A percentile compares a stretch with the other conserved stretches of the same genome.
Evolutionary conservation across 129 eudicot genomes (phyloP).

Genomic region (Lactuca saligna): DNA sequence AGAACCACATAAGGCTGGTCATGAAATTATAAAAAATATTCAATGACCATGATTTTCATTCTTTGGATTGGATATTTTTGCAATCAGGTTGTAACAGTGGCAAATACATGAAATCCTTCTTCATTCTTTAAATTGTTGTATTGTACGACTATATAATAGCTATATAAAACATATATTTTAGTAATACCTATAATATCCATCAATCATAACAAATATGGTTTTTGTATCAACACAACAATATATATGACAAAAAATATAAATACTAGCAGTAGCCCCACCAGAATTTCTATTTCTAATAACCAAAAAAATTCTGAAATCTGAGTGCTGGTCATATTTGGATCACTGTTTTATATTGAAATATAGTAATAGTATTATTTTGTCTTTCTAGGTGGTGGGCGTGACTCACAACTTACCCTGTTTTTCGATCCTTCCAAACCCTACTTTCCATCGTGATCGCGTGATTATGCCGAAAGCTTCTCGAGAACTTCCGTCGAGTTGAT

Average conservation of each 20-base stretch:
- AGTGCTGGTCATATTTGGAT: background rate
- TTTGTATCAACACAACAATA: no score
- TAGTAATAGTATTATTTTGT: background rate
- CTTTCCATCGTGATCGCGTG: slow-evolving; percentile 9
- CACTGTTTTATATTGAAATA: background rate
- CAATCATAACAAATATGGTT: no score
- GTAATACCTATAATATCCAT: no score
- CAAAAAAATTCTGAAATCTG: slow-evolving; percentile 7
- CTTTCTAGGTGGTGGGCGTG: background rate
- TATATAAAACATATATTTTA: no score
- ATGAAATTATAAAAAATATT: no score
- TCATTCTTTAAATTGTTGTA: no score
- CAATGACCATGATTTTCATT: no score
- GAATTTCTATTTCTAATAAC: slow-evolving; percentile 1
- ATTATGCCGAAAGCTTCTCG: background rate
- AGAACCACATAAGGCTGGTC: no score
- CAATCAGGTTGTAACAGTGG: no score
- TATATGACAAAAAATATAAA: background rate
- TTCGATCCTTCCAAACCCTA: slow-evolving; percentile 12
- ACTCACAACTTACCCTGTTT: background rate
- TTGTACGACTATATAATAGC: no score
- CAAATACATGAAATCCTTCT: no score
- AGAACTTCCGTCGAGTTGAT: background rate
- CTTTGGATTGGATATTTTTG: no score
- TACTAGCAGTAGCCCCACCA: background rate